Evolutionary conservation across 176 grass and related monocot species (phyloP), one percentile per base, ranked within the genome.

Genomic region (Oropetium thomaeum): DNA sequence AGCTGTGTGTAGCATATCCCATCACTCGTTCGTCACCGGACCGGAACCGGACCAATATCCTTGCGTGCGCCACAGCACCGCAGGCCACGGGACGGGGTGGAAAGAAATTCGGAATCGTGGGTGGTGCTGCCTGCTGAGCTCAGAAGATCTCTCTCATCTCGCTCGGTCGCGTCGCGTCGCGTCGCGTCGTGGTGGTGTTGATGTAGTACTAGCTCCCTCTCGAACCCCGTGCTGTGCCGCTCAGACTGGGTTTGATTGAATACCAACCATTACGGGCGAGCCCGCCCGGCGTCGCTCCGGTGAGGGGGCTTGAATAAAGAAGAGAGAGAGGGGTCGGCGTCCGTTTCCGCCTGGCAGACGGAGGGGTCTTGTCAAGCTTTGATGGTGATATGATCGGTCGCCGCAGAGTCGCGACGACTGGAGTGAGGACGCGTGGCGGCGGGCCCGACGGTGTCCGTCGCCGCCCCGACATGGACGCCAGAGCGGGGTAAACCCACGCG

Each of bases 351-450:
- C n/a, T 19, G 53, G n/a, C 55, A 45, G 43, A 10, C 51, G 29
- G 40, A 23, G 38, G 5, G 33, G 79, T 81, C 69, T 29, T 81
- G 79, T 74, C 80, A 55, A 25, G 7, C 9, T 49, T 38, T 44
- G 26, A 67, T 30, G 79, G 49, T 5, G 79, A 82, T 82, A 71
- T 58, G 80, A 82, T 38, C 10, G 70, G 20, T 74, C 70, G 39
- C 7, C 34, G 80, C 60, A 42, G 59, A 1, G 23, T 1, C 0
- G 13, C 2, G 3, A 9, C 55, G 35, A 44, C 8, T 57, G 2
- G 2, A 4, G 0, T 2, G 0, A 0, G 4, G 35, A 13, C 79
- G 48, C 60, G 79, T 66, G 47, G 47, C 30, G 0, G 37, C 31
- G n/a, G 79, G 44, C 4, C 34, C 32, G 42, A 10, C 33, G 12